Percentiles rank a stretch among this genome's conserved stretches.
phyloP scores from a whole-genome alignment of 805 yeast genomes.

The Teunomyces barrocoloradensis region DNA sequence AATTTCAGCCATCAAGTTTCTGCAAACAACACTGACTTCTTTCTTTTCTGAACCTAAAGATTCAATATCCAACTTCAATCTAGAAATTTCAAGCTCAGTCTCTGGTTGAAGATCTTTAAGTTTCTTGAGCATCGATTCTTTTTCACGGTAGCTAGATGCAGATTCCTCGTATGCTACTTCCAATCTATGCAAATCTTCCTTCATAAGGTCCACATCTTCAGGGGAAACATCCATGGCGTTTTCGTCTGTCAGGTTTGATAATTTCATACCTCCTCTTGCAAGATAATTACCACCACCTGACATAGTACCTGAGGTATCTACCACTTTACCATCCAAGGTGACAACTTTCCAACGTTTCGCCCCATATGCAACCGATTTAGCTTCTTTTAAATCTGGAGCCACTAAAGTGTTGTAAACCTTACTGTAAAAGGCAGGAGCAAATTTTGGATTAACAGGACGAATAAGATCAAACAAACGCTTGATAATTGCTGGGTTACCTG shows the following conservation, averaged over 20 bases:
- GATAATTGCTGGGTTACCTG: slow-evolving; percentile 57
- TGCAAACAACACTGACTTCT: slow-evolving; percentile 43
- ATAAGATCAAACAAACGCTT: slow-evolving; percentile 86
- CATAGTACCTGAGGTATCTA: slow-evolving; percentile 92
- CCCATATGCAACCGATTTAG: slow-evolving; percentile 86
- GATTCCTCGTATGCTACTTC: slow-evolving; percentile 55
- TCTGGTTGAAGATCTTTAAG: slow-evolving; percentile 69
- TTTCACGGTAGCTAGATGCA: slow-evolving; percentile 51
- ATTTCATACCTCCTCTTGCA: slow-evolving; percentile 75
- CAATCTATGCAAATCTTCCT: slow-evolving; percentile 47
- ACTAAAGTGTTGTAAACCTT: slow-evolving; percentile 86
- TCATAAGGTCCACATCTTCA: slow-evolving; percentile 55
- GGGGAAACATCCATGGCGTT: slow-evolving; percentile 43
- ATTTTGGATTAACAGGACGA: slow-evolving; percentile 60
- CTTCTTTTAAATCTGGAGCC: slow-evolving; percentile 72
- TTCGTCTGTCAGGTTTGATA: slow-evolving; percentile 34
- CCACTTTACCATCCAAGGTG: slow-evolving; percentile 86
- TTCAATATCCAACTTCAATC: slow-evolving; percentile 61
- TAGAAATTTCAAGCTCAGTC: slow-evolving; percentile 59
- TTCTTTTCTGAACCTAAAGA: slow-evolving; percentile 53
- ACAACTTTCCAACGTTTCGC: slow-evolving; percentile 81
- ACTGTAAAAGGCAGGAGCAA: slow-evolving; percentile 85
- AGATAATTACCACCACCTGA: slow-evolving; percentile 88
- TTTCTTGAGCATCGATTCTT: slow-evolving; percentile 56
- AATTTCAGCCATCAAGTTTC: slow-evolving; percentile 41